Percentiles rank a stretch among this genome's conserved stretches.
phyloP scores from a whole-genome alignment of 495 filamentous ascomycete species.

The Saxophila tyrrhenica region DNA sequence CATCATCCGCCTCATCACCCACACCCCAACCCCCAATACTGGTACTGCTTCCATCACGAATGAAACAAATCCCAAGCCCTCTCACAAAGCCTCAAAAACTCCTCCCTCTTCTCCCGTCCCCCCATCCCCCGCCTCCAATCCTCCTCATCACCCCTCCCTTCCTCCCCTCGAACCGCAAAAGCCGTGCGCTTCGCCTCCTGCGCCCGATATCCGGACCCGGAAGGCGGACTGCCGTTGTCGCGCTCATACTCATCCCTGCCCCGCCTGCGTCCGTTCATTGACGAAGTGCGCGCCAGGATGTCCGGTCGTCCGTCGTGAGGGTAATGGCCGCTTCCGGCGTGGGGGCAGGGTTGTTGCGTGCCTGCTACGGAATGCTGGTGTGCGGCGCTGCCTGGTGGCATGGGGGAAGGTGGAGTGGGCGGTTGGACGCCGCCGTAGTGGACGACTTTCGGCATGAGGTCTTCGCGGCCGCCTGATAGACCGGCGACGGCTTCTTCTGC shows the following conservation, averaged over 20 bases:
- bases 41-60: slow-evolving; percentile 33
- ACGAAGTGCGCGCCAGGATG: slow-evolving; percentile 30
- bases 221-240: slow-evolving; percentile 63
- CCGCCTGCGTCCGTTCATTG: slow-evolving; percentile 35
- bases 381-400: slow-evolving; percentile 20
- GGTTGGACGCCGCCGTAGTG: slow-evolving; percentile 89
- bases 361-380: slow-evolving; percentile 1
- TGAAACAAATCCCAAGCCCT: slow-evolving; percentile 96
- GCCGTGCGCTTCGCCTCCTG: slow-evolving; percentile 15
- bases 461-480: slow-evolving; percentile 79
- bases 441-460: slow-evolving; percentile 81
- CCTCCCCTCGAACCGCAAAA: slow-evolving; percentile 27
- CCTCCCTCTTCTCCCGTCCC: slow-evolving; percentile 69
- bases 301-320: slow-evolving; percentile 12
- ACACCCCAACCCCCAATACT: neutral
- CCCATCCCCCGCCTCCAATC: slow-evolving; percentile 59
- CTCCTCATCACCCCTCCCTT: slow-evolving; percentile 43
- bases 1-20: neutral
- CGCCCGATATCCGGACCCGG: slow-evolving; percentile 37
- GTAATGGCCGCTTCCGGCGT: neutral
- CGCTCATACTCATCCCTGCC: slow-evolving; percentile 81
- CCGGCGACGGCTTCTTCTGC: slow-evolving; percentile 90
- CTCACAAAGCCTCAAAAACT: slow-evolving; percentile 77
- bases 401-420: slow-evolving; percentile 84
- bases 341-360: slow-evolving; percentile 4